Base-by-base conservation (phyloP, 495 filamentous ascomycete species). In the Penicillium nucicola region DNA sequence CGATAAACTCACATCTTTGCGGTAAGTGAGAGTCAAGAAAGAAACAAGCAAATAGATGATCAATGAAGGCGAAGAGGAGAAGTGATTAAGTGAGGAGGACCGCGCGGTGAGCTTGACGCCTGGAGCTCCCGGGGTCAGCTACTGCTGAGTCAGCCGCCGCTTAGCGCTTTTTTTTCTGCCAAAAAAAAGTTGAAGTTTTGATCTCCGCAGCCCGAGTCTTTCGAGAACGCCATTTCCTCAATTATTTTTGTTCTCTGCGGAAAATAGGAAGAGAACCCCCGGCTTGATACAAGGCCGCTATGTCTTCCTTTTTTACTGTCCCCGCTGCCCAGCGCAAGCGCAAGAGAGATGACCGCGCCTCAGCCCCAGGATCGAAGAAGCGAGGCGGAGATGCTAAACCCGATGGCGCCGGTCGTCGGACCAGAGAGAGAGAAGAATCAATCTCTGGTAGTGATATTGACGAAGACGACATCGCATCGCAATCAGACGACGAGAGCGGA, bases 301-400 rank as follows among this genome's bases (percentile, higher is more conserved):
- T 92, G 87, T 89, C 88, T 43, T 92, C 88, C 14, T 95, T 95
- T 70, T 95, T 95, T 64, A 90, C 90, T 35, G 62, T 84, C 19
- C 86, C 90, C 35, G 79, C 81, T 18, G 84, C 84, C 23, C 83
- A 88, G 58, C 88, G 86, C 71, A 93, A 95, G 78, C 76, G 90
- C 60, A 93, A 95, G 75, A 77, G 76, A 61, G 71, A 78, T 48
- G 66, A 80, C 49, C 68, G 75, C 60, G 71, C 66, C 60, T 65
- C 65, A 56, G 61, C 73, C 42, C 71, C 76, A 52, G 64, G 75
- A 50, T 76, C 80, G 42, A 82, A 80, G 66, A 84, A 82, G 69
- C 68, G 78, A 71, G 75, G 75, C 45, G 73, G 68, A 6, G 66
- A 68, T 62, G 62, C 64, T 39, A 67, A 70, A 37, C 58, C 60